A percentile compares a stretch with the other conserved stretches of the same genome.
Evolutionary conservation across 2,329 filamentous ascomycete species (phyloP).

Genomic region (Triangularia verruculosa): DNA sequence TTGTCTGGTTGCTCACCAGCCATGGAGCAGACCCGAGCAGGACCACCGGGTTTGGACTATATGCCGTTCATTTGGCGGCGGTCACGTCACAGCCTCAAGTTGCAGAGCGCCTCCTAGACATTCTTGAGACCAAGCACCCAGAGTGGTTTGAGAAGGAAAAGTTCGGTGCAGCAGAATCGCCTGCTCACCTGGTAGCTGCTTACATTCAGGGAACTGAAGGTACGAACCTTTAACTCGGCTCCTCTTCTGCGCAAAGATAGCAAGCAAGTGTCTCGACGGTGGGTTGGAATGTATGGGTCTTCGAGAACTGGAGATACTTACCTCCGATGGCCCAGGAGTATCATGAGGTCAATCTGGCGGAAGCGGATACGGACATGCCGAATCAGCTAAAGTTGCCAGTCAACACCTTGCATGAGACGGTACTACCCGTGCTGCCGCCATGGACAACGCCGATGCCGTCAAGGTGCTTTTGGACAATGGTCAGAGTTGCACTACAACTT

Average conservation of each 20-base stretch:
- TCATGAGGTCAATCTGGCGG: not conserved
- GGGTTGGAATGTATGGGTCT: not conserved
- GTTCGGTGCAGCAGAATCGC: not conserved
- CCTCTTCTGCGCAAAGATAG: not conserved
- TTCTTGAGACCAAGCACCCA: not conserved
- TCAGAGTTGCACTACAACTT: too few relatives aligned
- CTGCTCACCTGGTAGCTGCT: not conserved
- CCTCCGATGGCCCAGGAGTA: not conserved
- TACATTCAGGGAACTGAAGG: not conserved
- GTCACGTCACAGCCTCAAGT: not conserved
- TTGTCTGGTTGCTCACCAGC: not conserved
- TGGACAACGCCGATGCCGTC: not conserved
- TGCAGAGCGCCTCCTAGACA: not conserved
- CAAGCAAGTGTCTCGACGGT: too few relatives aligned
- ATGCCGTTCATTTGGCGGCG: slow-evolving; percentile 2
- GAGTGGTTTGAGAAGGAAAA: not conserved
- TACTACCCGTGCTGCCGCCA: not conserved
- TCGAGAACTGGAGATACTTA: not conserved
- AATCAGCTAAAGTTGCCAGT: not conserved
- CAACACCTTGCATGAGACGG: not conserved
- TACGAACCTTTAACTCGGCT: not conserved
- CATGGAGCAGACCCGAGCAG: not conserved
- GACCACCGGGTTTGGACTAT: not conserved
- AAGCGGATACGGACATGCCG: not conserved
- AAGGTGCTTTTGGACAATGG: not conserved